Evolutionary conservation across 1,139 yeast genomes (phyloP), one percentile per base, ranked within the genome.

Genomic region (Diutina siamensis): DNA sequence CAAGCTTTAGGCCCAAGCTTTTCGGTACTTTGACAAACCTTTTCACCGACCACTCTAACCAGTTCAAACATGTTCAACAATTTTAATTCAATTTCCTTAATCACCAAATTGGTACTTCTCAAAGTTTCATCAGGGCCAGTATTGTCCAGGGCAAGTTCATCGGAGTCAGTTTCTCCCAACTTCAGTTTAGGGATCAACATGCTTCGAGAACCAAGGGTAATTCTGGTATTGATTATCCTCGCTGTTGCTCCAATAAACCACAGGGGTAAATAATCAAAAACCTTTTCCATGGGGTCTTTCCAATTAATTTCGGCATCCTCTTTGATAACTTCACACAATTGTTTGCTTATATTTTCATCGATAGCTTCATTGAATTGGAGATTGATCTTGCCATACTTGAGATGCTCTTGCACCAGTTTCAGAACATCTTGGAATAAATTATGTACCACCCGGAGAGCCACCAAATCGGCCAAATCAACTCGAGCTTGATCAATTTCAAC

Each of bases 161-260:
- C 63, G 35, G 64, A 55, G 53, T 76, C 79, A 53, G 44, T 66
- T 64, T 19, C 69, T 4, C 21, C 15, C 8, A 42, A n/a, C 12
- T 27, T 42, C 38, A 42, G 45, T 20, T 13, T 25, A 18, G 69
- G 78, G 50, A 80, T 68, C 46, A 81, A 65, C 0, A 80, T 71
- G 0, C 87, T 80, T 45, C 85, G 66, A 0, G 85, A 71, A 0
- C 86, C 87, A 8, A 80, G 48, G 9, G 61, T 54, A 0, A 78
- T 44, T 3, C 57, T 55, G 3, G 72, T 54, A 3, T 62, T 55
- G 2, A 58, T 51, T 1, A 74, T 46, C 4, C 55, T 57, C 3
- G 77, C 22, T 27, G 62, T 61, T 9, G 67, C 47, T 8, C 61
- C 65, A 19, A 69, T 60, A 20, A 79, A 57, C 75, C 80, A 76